Percentiles rank a stretch among this genome's conserved stretches.
Conservation (phyloP, 345 rosid genomes). For the Salix dunnii region DNA sequence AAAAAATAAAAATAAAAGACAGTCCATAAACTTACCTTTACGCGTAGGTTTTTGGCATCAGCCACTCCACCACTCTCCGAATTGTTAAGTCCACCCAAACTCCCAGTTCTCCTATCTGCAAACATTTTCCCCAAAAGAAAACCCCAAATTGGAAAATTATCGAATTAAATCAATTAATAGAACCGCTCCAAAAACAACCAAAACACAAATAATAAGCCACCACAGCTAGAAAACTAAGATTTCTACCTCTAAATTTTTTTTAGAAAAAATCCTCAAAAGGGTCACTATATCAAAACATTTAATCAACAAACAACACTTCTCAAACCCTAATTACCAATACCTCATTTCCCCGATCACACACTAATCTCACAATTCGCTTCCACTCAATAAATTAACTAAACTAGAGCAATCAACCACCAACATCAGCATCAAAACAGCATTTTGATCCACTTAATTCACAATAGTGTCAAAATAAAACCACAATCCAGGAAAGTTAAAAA, state of each 20-base stretch:
- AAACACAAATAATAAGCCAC: background rate
- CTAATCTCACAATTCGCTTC: background rate
- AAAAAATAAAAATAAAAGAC: background rate
- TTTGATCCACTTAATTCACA: background rate
- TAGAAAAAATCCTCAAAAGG: slow-evolving; percentile 16
- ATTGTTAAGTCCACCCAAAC: slow-evolving; percentile 49
- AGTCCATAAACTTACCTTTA: slow-evolving; percentile 49
- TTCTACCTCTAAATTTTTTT: background rate
- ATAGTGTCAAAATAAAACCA: background rate
- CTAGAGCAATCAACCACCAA: background rate
- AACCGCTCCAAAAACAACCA: background rate
- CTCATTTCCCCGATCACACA: background rate
- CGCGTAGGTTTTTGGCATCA: slow-evolving; percentile 81
- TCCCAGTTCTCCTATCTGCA: slow-evolving; percentile 66
- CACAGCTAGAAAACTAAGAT: slow-evolving; percentile 1
- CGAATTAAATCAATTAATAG: background rate
- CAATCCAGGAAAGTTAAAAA: background rate
- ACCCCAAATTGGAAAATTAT: background rate
- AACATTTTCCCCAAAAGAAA: slow-evolving; percentile 9
- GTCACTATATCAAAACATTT: slow-evolving; percentile 10
- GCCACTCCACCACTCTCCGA: slow-evolving; percentile 42
- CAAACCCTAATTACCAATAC: background rate
- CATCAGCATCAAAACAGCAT: background rate
- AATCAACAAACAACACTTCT: slow-evolving; percentile 6
- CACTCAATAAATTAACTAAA: slow-evolving; percentile 4